Percentiles rank a stretch among this genome's conserved stretches.
Evolutionary conservation across 2,329 filamentous ascomycete genomes (phyloP).

Genomic region (Cladosporium velox): DNA sequence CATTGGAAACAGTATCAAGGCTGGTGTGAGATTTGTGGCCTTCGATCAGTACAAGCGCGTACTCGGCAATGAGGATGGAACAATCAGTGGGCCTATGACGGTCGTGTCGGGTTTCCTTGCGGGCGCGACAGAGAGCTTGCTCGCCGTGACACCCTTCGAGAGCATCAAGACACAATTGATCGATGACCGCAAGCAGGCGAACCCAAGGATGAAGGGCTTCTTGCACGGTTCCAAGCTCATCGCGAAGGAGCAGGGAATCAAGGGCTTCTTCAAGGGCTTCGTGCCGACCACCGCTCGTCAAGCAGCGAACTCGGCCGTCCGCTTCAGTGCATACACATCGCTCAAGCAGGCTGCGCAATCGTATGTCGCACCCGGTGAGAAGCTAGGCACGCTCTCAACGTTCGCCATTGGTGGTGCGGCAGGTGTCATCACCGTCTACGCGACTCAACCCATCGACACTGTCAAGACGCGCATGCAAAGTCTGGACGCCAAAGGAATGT

Average conservation of each 20-base stretch:
- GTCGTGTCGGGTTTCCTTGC: constrained; percentile 93
- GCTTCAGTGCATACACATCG: constrained; percentile 92
- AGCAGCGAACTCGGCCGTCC: constrained; percentile 87
- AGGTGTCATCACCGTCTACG: constrained; percentile 84
- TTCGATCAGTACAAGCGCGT: constrained; percentile 92
- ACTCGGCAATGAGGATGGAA: constrained; percentile 79
- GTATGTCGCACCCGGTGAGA: constrained; percentile 92
- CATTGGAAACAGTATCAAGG: constrained; percentile 94
- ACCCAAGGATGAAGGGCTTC: constrained; percentile 88
- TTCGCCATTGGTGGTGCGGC: constrained; percentile 89
- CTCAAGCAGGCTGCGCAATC: constrained; percentile 89
- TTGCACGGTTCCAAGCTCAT: constrained; percentile 88
- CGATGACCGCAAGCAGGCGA: constrained; percentile 84
- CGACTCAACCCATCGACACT: constrained; percentile 76
- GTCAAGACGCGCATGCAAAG: constrained; percentile 98
- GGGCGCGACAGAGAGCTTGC: constrained; percentile 86
- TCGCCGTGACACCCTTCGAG: constrained; percentile 95
- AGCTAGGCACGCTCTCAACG: constrained; percentile 81
- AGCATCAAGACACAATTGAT: constrained; percentile 99
- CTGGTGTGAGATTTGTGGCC: constrained; percentile 91
- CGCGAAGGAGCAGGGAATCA: constrained; percentile 79
- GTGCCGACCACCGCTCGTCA: constrained; percentile 92
- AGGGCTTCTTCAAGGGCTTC: constrained; percentile 96
- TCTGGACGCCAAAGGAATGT: constrained; percentile 75
- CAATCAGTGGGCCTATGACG: constrained; percentile 84